Percentiles rank a stretch among this genome's conserved stretches.
phyloP scores from a whole-genome alignment of 2,329 filamentous ascomycete species.

The Colletotrichum melonis region DNA sequence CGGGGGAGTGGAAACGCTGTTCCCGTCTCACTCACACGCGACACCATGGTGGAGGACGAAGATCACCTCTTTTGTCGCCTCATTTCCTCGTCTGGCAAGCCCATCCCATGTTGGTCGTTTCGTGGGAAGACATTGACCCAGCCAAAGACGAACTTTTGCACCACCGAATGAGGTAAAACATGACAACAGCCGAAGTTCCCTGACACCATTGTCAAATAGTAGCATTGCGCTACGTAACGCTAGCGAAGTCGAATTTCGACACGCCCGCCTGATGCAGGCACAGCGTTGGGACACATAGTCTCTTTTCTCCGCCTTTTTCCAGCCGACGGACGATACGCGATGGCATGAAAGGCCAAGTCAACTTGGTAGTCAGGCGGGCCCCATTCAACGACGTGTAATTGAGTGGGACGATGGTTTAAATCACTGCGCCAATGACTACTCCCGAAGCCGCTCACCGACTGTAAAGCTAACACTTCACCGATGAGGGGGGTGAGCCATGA shows the following conservation, averaged over 20 bases:
- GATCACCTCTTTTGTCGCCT: background rate
- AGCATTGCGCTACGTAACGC: conserved; percentile 17
- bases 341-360: background rate
- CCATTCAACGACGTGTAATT: background rate
- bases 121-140: background rate
- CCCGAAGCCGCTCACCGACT: conserved; percentile 2
- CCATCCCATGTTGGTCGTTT: conserved; percentile 8
- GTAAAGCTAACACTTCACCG: conserved; percentile 5
- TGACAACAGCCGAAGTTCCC: background rate
- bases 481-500: conserved; percentile 8
- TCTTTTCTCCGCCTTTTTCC: conserved; percentile 13
- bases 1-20: conserved; percentile 11
- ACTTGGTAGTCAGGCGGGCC: background rate
- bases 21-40: conserved; percentile 18
- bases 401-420: conserved; percentile 2
- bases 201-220: conserved; percentile 3
- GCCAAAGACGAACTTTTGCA: background rate
- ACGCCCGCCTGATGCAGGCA: background rate
- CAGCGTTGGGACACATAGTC: background rate
- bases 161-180: background rate
- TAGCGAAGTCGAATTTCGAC: conserved; percentile 4
- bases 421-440: conserved; percentile 7
- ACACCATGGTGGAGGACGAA: background rate
- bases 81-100: conserved; percentile 18
- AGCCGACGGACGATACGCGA: conserved; percentile 2